Evolutionary conservation across 2,329 filamentous ascomycete genomes (phyloP).

Genomic region (Neurospora crassa): DNA sequence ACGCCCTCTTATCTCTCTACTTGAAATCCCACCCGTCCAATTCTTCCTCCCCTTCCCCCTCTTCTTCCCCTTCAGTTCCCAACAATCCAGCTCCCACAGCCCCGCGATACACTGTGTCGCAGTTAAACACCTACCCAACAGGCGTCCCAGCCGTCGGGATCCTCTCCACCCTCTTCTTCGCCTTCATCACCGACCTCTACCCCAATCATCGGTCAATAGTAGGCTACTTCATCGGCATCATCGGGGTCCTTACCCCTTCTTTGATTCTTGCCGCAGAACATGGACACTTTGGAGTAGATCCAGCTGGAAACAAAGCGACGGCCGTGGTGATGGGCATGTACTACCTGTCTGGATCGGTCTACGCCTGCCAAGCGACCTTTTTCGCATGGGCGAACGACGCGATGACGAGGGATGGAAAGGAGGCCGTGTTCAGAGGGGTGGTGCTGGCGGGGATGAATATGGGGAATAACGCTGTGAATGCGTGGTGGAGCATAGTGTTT

Average conservation of each 20-base stretch:
- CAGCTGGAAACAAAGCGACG: constrained; percentile 31
- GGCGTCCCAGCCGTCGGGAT: constrained; percentile 49
- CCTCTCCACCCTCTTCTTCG: constrained; percentile 57
- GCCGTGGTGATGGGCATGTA: constrained; percentile 53
- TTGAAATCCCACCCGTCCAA: constrained; percentile 36
- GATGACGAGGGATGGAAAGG: constrained; percentile 44
- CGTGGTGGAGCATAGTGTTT: constrained; percentile 66
- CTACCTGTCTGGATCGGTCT: constrained; percentile 61
- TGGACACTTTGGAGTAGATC: constrained; percentile 25
- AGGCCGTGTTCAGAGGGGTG: constrained; percentile 52
- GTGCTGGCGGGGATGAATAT: constrained; percentile 66
- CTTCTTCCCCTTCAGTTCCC: too few relatives aligned
- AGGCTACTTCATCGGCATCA: constrained; percentile 57
- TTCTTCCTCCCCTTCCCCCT: constrained; percentile 1
- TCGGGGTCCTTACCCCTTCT: constrained; percentile 50
- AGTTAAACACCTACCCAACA: constrained; percentile 48
- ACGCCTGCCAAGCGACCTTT: constrained; percentile 65
- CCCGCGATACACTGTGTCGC: constrained; percentile 31
- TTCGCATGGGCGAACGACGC: constrained; percentile 70
- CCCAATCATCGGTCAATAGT: constrained; percentile 56
- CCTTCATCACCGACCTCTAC: constrained; percentile 55
- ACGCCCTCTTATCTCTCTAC: constrained; percentile 45
- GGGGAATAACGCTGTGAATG: constrained; percentile 58
- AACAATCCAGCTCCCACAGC: fast-evolving
- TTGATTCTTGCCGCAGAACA: constrained; percentile 45